Base-by-base conservation (phyloP, 805 yeast species). In the Blastobotrys peoriensis region DNA sequence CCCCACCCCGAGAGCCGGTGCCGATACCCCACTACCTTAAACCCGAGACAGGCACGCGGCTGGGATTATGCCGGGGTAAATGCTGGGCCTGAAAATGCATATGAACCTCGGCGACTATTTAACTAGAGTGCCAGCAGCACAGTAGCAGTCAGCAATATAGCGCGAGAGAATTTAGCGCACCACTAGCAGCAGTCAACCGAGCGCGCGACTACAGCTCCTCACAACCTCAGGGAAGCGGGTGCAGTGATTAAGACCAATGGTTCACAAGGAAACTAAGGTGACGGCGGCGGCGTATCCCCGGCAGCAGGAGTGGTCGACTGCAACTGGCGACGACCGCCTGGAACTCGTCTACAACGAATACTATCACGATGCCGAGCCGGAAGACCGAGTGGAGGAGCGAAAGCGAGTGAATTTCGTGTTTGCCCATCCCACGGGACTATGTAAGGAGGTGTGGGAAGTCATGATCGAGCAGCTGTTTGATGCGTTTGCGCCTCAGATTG, bases 351-450 rank as follows among this genome's bases (percentile, higher is more conserved):
- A 78, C 58, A 63, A 69, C 49, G 68, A 74, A 49, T 76, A 68
- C 57, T 58, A 43, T n/a, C 41, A 46, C 19, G 30, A 25, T 25
- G 30, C 8, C 10, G 36, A 40, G 17, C 41, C 15, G 17, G 30
- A 25, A 25, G 30, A 25, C 30, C 30, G 13, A 13, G 30, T 25
- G 8, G 30, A 25, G 13, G 30, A 8, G 10, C 8, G 13, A 25
- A 8, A 40, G 22, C 54, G 53, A 25, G 46, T 78, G 46, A 81
- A 80, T 55, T 52, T 81, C 27, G 57, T 79, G 6, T 79, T 82
- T 57, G 54, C 70, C 33, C 87, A 81, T 60, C 81, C 80, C 3
- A 73, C 79, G 5, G 69, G 88, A 1, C 76, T 81, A 80, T 74
- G 73, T 53, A 81, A 81, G 55, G 69, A 74, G 30, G 54, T 79